These are phyloP conservation scores for Lecanoromycetidae sp. DNA, from an alignment of 2,329 filamentous ascomycete genomes.

Conservation along the genomic window DNA sequence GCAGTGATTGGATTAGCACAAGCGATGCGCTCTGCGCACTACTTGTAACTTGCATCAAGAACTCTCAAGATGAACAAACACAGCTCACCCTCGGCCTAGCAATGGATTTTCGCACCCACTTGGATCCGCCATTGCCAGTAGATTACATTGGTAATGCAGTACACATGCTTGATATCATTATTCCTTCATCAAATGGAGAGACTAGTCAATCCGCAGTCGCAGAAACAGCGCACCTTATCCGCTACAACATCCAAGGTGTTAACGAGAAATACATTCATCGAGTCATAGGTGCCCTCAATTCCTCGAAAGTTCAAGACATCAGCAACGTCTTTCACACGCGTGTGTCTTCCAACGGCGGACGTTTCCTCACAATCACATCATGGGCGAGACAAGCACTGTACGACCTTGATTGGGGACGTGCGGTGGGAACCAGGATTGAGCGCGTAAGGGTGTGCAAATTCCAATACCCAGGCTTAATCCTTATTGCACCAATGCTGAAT, in stretches of 20 bases:
- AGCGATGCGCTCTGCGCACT: neutral
- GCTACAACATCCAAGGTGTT: neutral
- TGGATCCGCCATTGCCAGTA: neutral
- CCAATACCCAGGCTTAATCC: neutral
- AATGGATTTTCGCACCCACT: neutral
- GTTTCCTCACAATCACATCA: neutral
- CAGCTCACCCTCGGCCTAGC: slow-evolving; percentile 1
- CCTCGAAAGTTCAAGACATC: neutral
- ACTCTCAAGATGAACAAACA: neutral
- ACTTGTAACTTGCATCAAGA: neutral
- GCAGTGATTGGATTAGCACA: neutral
- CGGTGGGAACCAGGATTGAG: neutral
- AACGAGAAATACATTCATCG: neutral
- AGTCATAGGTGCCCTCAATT: neutral
- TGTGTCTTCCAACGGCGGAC: neutral
- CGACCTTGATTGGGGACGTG: neutral
- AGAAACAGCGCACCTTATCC: neutral
- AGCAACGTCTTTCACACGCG: neutral
- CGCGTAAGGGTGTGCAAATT: neutral
- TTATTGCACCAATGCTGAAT: neutral
- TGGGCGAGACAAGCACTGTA: slow-evolving; percentile 1
- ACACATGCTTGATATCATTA: neutral
- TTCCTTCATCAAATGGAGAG: neutral
- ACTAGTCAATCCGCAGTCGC: neutral
- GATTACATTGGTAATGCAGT: slow-evolving; percentile 4